Base-by-base conservation (phyloP, 1,284 basidiomycete genomes). In the Cryptococcus sp. region DNA sequence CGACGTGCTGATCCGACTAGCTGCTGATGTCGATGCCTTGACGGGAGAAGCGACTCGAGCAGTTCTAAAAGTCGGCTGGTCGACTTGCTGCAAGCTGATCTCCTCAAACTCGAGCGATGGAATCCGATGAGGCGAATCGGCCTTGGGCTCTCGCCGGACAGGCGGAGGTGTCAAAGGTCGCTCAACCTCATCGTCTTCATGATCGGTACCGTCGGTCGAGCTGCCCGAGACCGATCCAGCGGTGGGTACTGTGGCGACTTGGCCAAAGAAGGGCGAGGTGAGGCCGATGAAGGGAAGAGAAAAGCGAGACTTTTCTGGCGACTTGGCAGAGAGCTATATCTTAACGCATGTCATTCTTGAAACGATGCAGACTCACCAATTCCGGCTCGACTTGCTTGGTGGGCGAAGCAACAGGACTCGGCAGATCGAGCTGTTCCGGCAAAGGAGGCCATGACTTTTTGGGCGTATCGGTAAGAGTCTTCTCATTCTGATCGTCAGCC, bases 31-130 rank as follows among this genome's bases (percentile, higher is more conserved):
- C 2, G 25, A 12, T 16, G 12, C 19, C 34, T 51, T 49, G 19
- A 44, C 36, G 4, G 54, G 52, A n/a, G 42, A 48, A 7, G 33
- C 23, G 11, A 51, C 47, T 21, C 35, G 39, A 19, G 52, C 44
- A 11, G 37, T 45, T 24, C 42, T 31, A 26, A 50, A 18, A 14
- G 33, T 39, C 7, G 48, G 39, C 12, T 37, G 37, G 4, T 48
- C 52, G 7, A 55, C 51, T 7, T 51, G 33, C 18, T 56, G 48
- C 14, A 65, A 52, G 31, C 50, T 52, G 43, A 62, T 60, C 24
- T 56, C 59, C 23, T 64, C 71, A 45, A 72, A 69, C 26, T 72
- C 62, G 48, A 73, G 68, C 38, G 57, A 58, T 4, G 72, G 72
- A 39, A 74, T 60, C 1, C 63, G 63, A 52, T 71, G 68, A 1